Evolutionary conservation across 2,329 filamentous ascomycete species (phyloP).

Genomic region (Apiospora pterosperma): DNA sequence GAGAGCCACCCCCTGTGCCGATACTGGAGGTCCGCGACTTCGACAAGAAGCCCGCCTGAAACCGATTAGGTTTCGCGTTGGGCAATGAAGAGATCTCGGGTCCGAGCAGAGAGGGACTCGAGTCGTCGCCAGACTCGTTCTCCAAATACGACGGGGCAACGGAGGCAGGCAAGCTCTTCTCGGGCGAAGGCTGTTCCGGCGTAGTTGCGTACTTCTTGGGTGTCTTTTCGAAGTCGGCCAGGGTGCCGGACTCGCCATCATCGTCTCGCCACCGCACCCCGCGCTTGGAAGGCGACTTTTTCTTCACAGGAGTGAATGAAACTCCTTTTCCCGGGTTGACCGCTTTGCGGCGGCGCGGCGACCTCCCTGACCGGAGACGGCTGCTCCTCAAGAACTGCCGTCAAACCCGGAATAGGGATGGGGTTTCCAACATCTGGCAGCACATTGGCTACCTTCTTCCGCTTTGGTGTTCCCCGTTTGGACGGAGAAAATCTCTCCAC

Average conservation of each 20-base stretch:
- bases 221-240: slow-evolving; percentile 90
- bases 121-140: slow-evolving; percentile 40
- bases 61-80: slow-evolving; percentile 64
- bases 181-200: slow-evolving; percentile 50
- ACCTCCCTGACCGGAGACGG: slow-evolving; percentile 69
- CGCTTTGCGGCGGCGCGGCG: slow-evolving; percentile 75
- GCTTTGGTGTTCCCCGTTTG: slow-evolving; percentile 73
- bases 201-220: slow-evolving; percentile 66
- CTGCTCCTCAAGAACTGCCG: slow-evolving; percentile 21
- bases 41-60: slow-evolving; percentile 85
- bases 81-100: slow-evolving; percentile 36
- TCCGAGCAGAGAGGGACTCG: slow-evolving; percentile 58
- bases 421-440: slow-evolving; percentile 36
- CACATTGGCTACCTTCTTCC: slow-evolving; percentile 51
- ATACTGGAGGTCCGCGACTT: slow-evolving; percentile 41
- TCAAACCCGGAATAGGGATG: slow-evolving; percentile 40
- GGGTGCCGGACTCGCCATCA: slow-evolving; percentile 72
- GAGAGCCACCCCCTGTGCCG: slow-evolving; percentile 54
- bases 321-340: slow-evolving; percentile 66
- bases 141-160: slow-evolving; percentile 49
- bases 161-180: slow-evolving; percentile 44
- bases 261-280: slow-evolving; percentile 93
- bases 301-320: slow-evolving; percentile 78
- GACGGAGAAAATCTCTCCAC: slow-evolving; percentile 68
- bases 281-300: slow-evolving; percentile 67